These are phyloP conservation scores for Colletotrichum lindemuthianum DNA, from an alignment of 2,329 filamentous ascomycete species.

Conservation along the genomic window DNA sequence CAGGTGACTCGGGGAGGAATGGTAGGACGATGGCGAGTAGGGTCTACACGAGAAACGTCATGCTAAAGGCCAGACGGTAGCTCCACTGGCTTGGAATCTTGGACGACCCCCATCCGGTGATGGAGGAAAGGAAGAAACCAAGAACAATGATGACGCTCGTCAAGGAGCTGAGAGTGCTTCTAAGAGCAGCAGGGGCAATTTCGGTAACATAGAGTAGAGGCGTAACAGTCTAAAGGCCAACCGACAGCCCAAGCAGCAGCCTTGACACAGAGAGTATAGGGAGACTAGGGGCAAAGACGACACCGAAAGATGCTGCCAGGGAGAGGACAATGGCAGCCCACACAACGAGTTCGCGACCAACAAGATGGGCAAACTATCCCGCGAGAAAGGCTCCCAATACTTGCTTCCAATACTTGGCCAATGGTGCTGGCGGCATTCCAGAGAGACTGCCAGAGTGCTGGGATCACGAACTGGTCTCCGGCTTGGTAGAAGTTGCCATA, in stretches of 20 bases:
- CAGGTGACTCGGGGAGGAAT: conserved; percentile 42
- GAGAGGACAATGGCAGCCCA: conserved; percentile 41
- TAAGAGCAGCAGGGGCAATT: conserved; percentile 42
- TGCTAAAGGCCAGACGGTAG: conserved; percentile 41
- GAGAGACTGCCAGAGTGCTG: conserved; percentile 49
- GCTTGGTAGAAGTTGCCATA: conserved; percentile 46
- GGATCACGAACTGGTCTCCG: conserved; percentile 45
- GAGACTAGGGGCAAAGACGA: conserved; percentile 41
- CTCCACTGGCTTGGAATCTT: conserved; percentile 43
- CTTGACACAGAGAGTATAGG: conserved; percentile 44
- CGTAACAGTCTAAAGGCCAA: conserved; percentile 41
- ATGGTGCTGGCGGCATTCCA: conserved; percentile 51
- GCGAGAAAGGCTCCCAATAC: conserved; percentile 42
- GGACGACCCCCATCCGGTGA: conserved; percentile 42
- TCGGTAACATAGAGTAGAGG: conserved; percentile 44
- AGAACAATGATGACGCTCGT: conserved; percentile 45
- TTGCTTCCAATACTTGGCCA: conserved; percentile 43
- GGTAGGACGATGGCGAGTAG: conserved; percentile 40
- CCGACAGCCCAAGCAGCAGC: conserved; percentile 41
- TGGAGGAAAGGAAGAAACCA: conserved; percentile 43
- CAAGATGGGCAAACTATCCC: conserved; percentile 41
- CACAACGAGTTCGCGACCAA: conserved; percentile 39
- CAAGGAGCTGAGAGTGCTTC: conserved; percentile 41
- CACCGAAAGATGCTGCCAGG: conserved; percentile 41
- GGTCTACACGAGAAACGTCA: conserved; percentile 43